These are phyloP conservation scores for Radiomyces spectabilis DNA, from an alignment of 192 early-diverging fungal species.

Conservation along the genomic window DNA sequence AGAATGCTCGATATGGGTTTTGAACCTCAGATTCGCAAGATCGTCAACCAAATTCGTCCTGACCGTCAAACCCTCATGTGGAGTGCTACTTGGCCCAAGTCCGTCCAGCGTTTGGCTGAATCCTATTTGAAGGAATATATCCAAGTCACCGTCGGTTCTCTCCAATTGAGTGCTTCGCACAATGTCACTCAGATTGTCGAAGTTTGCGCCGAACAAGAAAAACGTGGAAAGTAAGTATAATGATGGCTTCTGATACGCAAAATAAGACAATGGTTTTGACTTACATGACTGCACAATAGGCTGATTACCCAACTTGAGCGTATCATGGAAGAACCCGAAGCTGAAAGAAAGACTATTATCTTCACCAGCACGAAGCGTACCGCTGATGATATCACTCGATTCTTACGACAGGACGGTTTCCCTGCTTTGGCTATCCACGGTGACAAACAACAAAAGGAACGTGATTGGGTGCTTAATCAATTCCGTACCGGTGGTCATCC, in stretches of 20 bases:
- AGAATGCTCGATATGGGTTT: constrained; percentile 99
- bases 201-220: constrained; percentile 80
- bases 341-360: constrained; percentile 85
- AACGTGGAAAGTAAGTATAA: constrained; percentile 58
- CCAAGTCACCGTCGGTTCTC: constrained; percentile 93
- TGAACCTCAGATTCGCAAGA: constrained; percentile 96
- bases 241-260: background rate
- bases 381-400: constrained; percentile 82
- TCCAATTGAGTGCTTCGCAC: constrained; percentile 88
- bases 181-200: constrained; percentile 90
- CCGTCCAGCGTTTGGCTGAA: constrained; percentile 84
- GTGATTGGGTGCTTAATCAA: constrained; percentile 92
- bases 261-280: background rate
- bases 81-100: constrained; percentile 99
- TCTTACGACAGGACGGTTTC: constrained; percentile 85
- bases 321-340: constrained; percentile 66
- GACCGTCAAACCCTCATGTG: constrained; percentile 99
- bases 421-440: constrained; percentile 93
- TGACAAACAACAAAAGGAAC: constrained; percentile 92
- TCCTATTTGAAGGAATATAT: constrained; percentile 92
- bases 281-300: constrained; percentile 17
- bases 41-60: constrained; percentile 94
- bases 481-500: constrained; percentile 84
- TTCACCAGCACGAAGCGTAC: constrained; percentile 95
- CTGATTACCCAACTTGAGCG: constrained; percentile 76